These are phyloP conservation scores for Solanum etuberosum DNA, from an alignment of 257 asterid genomes.

Conservation along the genomic window DNA sequence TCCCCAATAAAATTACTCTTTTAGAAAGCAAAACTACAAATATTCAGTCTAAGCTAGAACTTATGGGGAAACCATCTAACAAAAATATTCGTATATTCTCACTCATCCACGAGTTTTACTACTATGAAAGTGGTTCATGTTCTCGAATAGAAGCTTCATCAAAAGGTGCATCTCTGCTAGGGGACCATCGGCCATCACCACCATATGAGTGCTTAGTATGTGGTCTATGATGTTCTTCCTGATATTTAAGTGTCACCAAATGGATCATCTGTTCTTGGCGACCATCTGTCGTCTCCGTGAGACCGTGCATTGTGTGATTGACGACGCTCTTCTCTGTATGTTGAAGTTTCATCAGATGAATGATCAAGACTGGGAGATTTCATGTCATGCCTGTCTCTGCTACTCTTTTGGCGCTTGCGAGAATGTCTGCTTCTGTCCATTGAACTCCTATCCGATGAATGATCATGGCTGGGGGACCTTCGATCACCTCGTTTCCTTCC, in stretches of 20 bases:
- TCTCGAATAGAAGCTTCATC: neutral
- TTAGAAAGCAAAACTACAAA: neutral
- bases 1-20: neutral
- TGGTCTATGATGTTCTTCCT: neutral
- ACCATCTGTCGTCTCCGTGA: neutral
- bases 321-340: neutral
- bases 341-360: slow-evolving; percentile 4
- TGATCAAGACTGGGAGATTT: slow-evolving; percentile 21
- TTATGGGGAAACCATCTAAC: neutral
- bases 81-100: neutral
- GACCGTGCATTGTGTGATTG: neutral
- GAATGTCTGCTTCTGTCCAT: slow-evolving; percentile 21
- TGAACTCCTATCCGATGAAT: slow-evolving; percentile 21
- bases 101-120: neutral
- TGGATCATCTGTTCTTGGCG: neutral
- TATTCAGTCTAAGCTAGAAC: neutral
- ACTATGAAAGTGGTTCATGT: neutral
- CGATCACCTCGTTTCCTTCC: slow-evolving; percentile 20
- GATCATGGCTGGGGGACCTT: slow-evolving; percentile 18
- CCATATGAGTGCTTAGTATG: neutral
- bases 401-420: slow-evolving; percentile 9
- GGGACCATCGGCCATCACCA: neutral
- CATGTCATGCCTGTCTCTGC: slow-evolving; percentile 21
- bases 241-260: neutral
- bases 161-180: neutral